Conservation (phyloP, 495 filamentous ascomycete genomes). For the Copromyces sp. region DNA sequence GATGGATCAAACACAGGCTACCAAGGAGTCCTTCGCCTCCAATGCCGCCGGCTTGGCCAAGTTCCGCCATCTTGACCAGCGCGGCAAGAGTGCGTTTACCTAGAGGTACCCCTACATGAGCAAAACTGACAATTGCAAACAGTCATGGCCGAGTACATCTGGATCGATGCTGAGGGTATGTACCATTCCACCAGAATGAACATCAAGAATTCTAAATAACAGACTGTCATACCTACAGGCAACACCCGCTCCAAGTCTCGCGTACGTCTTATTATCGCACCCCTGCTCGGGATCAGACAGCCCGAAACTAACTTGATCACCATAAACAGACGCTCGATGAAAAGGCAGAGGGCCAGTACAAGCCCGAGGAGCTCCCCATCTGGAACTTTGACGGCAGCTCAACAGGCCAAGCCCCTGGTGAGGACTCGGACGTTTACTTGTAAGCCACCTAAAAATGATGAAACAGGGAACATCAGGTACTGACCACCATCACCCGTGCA, state of each 20-base stretch:
- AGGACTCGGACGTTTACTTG: slow-evolving; percentile 94
- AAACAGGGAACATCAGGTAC: background rate
- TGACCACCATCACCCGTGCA: background rate
- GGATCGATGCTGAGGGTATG: slow-evolving; percentile 65
- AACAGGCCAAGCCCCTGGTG: slow-evolving; percentile 79
- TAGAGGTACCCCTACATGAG: too few relatives aligned
- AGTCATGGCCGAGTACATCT: slow-evolving; percentile 76
- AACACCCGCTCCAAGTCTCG: slow-evolving; percentile 79
- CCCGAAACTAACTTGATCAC: background rate
- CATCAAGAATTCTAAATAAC: background rate
- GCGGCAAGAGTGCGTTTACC: background rate
- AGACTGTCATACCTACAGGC: background rate
- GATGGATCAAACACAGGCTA: background rate
- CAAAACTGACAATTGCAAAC: background rate
- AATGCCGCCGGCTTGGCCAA: background rate
- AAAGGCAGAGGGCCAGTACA: slow-evolving; percentile 47
- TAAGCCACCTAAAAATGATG: background rate
- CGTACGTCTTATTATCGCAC: slow-evolving; percentile 45
- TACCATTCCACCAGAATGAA: background rate
- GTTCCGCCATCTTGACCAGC: background rate
- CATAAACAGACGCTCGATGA: slow-evolving; percentile 43
- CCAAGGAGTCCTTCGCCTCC: background rate
- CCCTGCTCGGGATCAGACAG: slow-evolving; percentile 11
- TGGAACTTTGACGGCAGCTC: slow-evolving; percentile 92
- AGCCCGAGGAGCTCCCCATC: slow-evolving; percentile 74